A percentile compares a stretch with the other conserved stretches of the same genome.
Conservation (phyloP, 345 rosid genomes). For the Boechera stricta region DNA sequence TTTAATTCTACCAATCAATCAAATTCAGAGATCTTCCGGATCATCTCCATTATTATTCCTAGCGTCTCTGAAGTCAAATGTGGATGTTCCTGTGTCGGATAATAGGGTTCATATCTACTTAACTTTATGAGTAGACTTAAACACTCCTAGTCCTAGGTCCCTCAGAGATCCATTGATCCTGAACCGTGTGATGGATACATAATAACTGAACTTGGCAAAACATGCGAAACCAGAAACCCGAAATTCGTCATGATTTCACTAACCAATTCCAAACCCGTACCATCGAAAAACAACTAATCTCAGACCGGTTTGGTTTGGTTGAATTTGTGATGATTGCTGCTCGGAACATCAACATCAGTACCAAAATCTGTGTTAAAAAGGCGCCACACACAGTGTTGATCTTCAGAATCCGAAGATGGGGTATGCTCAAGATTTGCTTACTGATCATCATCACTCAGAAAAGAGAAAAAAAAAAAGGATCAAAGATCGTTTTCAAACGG, state of each 20-base stretch:
- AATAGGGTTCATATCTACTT: neutral
- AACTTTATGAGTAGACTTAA: neutral
- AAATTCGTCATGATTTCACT: neutral
- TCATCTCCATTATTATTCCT: slow-evolving; percentile 14
- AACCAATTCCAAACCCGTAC: neutral
- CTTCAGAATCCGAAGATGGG: slow-evolving; percentile 43
- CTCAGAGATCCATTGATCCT: neutral
- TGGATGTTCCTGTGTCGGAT: neutral
- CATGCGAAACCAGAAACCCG: neutral
- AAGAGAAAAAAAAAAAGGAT: slow-evolving; percentile 26
- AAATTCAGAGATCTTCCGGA: slow-evolving; percentile 32
- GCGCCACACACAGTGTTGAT: slow-evolving; percentile 31
- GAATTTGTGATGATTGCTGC: neutral
- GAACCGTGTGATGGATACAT: neutral
- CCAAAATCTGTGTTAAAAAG: slow-evolving; percentile 14
- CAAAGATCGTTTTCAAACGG: slow-evolving; percentile 36
- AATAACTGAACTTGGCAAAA: neutral
- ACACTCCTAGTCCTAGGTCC: neutral
- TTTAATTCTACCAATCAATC: slow-evolving; percentile 10
- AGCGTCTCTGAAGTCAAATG: slow-evolving; percentile 13
- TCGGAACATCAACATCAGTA: slow-evolving; percentile 30
- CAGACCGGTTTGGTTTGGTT: neutral
- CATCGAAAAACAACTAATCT: neutral
- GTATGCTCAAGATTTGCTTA: slow-evolving; percentile 45
- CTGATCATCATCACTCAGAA: slow-evolving; percentile 44